Base-by-base conservation (phyloP, 345 rosid genomes). In the Carallia pectinifolia region DNA sequence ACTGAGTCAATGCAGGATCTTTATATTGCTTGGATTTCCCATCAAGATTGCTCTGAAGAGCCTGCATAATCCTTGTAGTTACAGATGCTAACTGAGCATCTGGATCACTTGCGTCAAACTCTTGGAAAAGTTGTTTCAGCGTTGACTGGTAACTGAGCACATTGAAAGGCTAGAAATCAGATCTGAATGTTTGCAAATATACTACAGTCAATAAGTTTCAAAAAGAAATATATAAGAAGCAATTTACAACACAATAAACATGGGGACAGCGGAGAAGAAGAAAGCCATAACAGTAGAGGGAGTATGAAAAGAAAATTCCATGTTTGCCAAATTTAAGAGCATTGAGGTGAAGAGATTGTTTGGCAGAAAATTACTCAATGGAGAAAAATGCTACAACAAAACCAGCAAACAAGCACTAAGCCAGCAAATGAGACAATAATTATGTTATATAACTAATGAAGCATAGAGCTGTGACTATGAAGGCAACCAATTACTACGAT, bases 11-110 rank as follows among this genome's bases (percentile, higher is more conserved):
- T 31, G 95, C 91, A 66, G 97, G 88, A 78, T 96, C 99, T 85
- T 79, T 96, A 73, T 96, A 94, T 61, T 91, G 99, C 79, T 86
- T 94, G n/a, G 97, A 86, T 81, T 94, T 94, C 60, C 97, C 96
- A 71, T 96, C 98, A 58, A 95, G 81, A 75, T 92, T 95, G 74
- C 67, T 88, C 77, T 90, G 96, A 62, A 95, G 90, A 70, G 94
- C 98, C 61, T 84, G 89, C 93, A 95, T 88, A 58, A 95, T 95
- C 72, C 87, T 88, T 44, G 88, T 89, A 34, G 99, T 95, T 37
- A 92, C 82, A 54, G 75, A 31, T 74, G 84, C 89, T 63, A 92
- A 84, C 68, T 90, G 90, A 6, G 75, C 47, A 31, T 88, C 91
- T 4, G 96, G 87, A 71, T 90, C 86, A 58, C 71, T 76, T 36